Percentiles rank a stretch among this genome's conserved stretches.
Conservation (phyloP, 2,329 filamentous ascomycete genomes). For the Alternaria sp. region DNA sequence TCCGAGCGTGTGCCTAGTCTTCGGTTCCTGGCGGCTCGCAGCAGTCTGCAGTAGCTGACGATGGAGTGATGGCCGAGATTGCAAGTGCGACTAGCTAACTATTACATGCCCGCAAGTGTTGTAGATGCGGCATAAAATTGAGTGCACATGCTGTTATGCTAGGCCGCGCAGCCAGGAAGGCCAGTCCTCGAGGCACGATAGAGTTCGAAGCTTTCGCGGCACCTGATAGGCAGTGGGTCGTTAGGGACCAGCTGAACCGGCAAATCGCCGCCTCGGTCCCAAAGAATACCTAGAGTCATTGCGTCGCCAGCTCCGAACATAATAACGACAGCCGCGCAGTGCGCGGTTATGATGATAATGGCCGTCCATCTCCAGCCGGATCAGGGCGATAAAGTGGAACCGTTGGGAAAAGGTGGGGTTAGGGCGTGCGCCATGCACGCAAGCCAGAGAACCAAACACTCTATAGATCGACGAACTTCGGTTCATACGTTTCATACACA, state of each 20-base stretch:
- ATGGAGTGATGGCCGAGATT: slow-evolving; percentile 10
- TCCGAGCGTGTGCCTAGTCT: slow-evolving; percentile 39
- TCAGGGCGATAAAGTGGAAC: slow-evolving; percentile 23
- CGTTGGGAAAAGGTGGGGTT: slow-evolving; percentile 34
- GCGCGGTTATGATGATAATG: slow-evolving; percentile 32
- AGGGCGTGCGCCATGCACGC: slow-evolving; percentile 25
- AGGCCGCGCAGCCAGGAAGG: slow-evolving; percentile 15
- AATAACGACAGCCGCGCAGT: slow-evolving; percentile 40
- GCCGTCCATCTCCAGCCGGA: slow-evolving; percentile 11
- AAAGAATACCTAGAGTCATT: slow-evolving; percentile 13
- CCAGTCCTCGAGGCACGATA: slow-evolving; percentile 19
- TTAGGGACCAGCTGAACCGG: slow-evolving; percentile 25
- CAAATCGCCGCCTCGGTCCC: slow-evolving; percentile 18
- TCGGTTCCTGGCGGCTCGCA: slow-evolving; percentile 36
- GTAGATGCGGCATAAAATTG: slow-evolving; percentile 10
- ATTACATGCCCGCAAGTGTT: slow-evolving; percentile 7
- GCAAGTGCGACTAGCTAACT: background rate
- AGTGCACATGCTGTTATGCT: slow-evolving; percentile 6
- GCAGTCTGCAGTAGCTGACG: slow-evolving; percentile 11
- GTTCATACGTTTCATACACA: slow-evolving; percentile 26
- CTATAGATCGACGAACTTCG: slow-evolving; percentile 39
- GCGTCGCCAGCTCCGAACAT: background rate
- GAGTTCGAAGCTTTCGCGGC: slow-evolving; percentile 30
- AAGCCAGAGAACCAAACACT: slow-evolving; percentile 14
- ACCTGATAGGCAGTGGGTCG: slow-evolving; percentile 25